Base-by-base conservation (phyloP, 2,329 filamentous ascomycete species). In the Trichoderma brevicompactum region DNA sequence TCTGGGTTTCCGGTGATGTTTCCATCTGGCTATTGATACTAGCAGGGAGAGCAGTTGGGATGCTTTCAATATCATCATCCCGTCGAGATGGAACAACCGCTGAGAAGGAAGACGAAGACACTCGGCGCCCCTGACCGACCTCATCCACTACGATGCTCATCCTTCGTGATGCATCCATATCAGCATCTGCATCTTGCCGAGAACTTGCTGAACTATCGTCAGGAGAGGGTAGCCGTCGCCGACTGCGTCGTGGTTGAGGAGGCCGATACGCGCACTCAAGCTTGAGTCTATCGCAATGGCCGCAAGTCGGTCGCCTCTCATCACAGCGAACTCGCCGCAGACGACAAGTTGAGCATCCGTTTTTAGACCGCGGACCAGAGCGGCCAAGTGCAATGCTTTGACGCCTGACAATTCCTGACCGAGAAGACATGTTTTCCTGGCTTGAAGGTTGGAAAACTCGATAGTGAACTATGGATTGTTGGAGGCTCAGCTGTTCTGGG, bases 201-300 rank as follows among this genome's bases (percentile, higher is more conserved):
- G 54, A 46, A n/a, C 54, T 58, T 2, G n/a, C n/a, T 0, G 54
- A 58, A 1, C 54, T 58, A 3, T 46, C 41, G 28, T 46, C 41
- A n/a, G 41, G 54, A 2, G 54, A 58, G 6, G 54, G 54, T 0
- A 34, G 12, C 13, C 54, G 12, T 19, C 41, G 28, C 12, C 46
- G 41, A 2, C 54, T 58, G 28, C 54, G 54, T 19, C 54, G 10
- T 34, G 54, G 54, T 3, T 12, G 54, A 2, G 54, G 54, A 58
- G 54, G 54, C 41, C 36, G 41, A 46, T 46, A 58, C 17, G n/a
- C 8, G 54, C 54, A 58, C 7, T 58, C 54, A 2, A 58, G 54
- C 3, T 58, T 58, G 54, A 58, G 54, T 46, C 54, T 9, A 23
- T 58, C 54, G 1, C 54, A 58, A 28, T 58, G 54, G 54, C 54